Percentiles rank a stretch among this genome's conserved stretches.
These are phyloP conservation scores for Protea cynaroides DNA, from an alignment of 164 flowering plant genomes.

Conservation along the genomic window DNA sequence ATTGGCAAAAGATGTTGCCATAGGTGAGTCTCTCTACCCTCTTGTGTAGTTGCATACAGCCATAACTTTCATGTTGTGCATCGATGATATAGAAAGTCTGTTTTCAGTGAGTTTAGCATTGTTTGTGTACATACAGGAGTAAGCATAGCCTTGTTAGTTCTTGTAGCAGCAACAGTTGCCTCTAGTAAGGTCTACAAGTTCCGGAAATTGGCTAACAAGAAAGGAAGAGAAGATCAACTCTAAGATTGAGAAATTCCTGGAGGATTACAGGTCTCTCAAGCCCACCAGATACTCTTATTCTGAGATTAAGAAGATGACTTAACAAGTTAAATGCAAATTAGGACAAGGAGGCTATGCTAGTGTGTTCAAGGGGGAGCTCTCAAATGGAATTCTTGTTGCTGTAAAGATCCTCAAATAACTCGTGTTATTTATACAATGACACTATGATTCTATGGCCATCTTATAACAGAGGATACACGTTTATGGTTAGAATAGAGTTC, in stretches of 20 bases:
- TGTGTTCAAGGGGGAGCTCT: too few relatives aligned
- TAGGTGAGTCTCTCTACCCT: too few relatives aligned
- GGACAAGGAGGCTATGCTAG: constrained; percentile 8
- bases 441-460: too few relatives aligned
- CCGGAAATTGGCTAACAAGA: background rate
- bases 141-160: background rate
- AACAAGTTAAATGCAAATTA: constrained; percentile 2
- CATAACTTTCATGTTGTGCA: too few relatives aligned
- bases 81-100: too few relatives aligned
- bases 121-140: background rate
- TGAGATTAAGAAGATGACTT: background rate
- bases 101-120: too few relatives aligned
- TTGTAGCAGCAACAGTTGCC: background rate
- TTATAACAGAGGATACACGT: too few relatives aligned
- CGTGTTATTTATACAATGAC: too few relatives aligned
- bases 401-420: constrained; percentile 1
- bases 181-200: background rate
- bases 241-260: constrained; percentile 9
- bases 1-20: too few relatives aligned
- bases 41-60: too few relatives aligned
- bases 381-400: too few relatives aligned
- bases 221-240: background rate
- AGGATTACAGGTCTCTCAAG: background rate
- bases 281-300: constrained; percentile 8
- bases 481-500: too few relatives aligned